Evolutionary conservation across 2,329 filamentous ascomycete genomes (phyloP).

Genomic region (Neospermospora avenae): DNA sequence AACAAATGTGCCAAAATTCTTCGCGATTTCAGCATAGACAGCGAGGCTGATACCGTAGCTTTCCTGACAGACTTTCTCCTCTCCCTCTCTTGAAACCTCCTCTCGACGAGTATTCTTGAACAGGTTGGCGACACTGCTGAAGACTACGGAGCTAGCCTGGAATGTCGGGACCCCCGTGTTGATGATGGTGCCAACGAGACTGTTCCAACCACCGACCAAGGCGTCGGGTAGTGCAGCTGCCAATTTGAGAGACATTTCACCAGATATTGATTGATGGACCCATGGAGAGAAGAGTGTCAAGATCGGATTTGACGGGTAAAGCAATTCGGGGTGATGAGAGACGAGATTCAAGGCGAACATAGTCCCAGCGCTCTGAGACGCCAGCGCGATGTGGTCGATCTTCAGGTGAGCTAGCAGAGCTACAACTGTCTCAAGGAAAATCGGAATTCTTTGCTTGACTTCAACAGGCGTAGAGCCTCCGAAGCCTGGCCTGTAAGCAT

Average conservation of each 20-base stretch:
- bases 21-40: constrained; percentile 16
- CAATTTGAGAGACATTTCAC: constrained; percentile 10
- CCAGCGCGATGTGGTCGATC: constrained; percentile 39
- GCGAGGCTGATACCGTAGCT: constrained; percentile 21
- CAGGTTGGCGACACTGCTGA: constrained; percentile 10
- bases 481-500: constrained; percentile 41
- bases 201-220: constrained; percentile 34
- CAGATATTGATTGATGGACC: constrained; percentile 37
- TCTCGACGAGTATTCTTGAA: constrained; percentile 4
- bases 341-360: constrained; percentile 44
- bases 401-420: constrained; percentile 37
- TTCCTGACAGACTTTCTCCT: constrained; percentile 15
- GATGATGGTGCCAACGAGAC: constrained; percentile 34
- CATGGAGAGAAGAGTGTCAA: constrained; percentile 37
- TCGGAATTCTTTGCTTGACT: constrained; percentile 36
- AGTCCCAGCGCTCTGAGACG: constrained; percentile 42
- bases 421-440: constrained; percentile 43
- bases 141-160: constrained; percentile 10
- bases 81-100: not conserved
- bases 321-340: constrained; percentile 33
- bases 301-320: constrained; percentile 31
- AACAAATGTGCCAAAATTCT: constrained; percentile 17
- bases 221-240: constrained; percentile 25
- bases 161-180: constrained; percentile 32
- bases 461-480: constrained; percentile 42